These are phyloP conservation scores for Artomyces pyxidatus DNA, from an alignment of 768 basidiomycete genomes.

Conservation along the genomic window DNA sequence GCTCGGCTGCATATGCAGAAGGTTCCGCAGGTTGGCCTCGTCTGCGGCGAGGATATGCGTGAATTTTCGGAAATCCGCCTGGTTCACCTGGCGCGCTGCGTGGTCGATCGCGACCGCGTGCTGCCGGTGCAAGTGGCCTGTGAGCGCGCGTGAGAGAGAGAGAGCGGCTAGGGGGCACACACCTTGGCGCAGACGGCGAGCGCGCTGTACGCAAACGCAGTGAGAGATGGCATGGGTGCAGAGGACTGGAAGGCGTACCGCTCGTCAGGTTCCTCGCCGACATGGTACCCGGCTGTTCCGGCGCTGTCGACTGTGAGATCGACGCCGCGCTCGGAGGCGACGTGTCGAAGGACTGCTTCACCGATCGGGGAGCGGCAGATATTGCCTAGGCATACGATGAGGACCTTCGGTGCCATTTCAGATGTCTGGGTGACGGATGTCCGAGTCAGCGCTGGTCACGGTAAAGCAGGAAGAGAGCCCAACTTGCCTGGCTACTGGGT, in stretches of 20 bases:
- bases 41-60: constrained; percentile 87
- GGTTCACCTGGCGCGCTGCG: constrained; percentile 53
- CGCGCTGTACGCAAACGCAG: constrained; percentile 37
- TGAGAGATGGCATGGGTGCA: neutral
- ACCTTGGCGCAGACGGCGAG: constrained; percentile 67
- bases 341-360: constrained; percentile 72
- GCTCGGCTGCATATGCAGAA: constrained; percentile 41
- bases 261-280: constrained; percentile 77
- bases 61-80: constrained; percentile 64
- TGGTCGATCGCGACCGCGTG: constrained; percentile 66
- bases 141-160: neutral
- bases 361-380: constrained; percentile 92
- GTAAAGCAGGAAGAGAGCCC: neutral
- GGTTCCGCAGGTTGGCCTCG: constrained; percentile 57
- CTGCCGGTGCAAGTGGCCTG: constrained; percentile 31
- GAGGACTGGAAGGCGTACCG: constrained; percentile 34
- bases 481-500: neutral
- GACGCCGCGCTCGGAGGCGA: constrained; percentile 57
- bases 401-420: constrained; percentile 34
- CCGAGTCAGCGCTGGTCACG: neutral
- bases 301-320: constrained; percentile 73
- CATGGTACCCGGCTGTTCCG: constrained; percentile 79
- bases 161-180: neutral
- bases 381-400: constrained; percentile 77
- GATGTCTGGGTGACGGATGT: neutral